Base-by-base conservation (phyloP, 768 basidiomycete species). In the Russula compacta region DNA sequence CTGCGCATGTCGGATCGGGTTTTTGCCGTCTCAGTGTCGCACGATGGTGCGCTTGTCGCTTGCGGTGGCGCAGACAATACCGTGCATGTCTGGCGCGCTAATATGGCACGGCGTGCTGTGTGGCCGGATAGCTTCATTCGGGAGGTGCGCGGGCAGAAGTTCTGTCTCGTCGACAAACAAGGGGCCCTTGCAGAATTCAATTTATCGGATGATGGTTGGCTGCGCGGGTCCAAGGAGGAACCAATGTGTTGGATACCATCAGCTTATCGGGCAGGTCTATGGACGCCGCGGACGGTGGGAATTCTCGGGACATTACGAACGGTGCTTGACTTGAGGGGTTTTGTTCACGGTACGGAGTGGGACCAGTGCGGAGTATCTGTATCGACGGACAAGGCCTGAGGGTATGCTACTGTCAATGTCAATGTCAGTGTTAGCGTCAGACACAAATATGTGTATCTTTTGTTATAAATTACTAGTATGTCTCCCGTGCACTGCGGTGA, bases 241-340 rank as follows among this genome's bases (percentile, higher is more conserved):
- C 6, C n/a, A 6, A 42, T 63, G 43, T 60, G 50, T 21, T 63
- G 61, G 61, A 60, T 63, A 12, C 51, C 61, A 5, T 29, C 61
- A 2, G 21, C n/a, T 12, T 59, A 63, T 52, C 58, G 61, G 15
- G 17, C 29, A 12, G 58, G 61, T 5, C 32, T 63, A 39, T 50
- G 56, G 60, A 62, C 46, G 39, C 61, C 52, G 39, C 52, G 46
- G 40, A 59, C 58, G 1, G 44, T 60, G 29, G 52, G 61, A 0
- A 48, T 63, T 2, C 39, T 63, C n/a, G 61, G 61, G 17, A 58
- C 46, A 35, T n/a, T 15, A 12, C 58, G 60, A 47, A 60, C 52
- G 4, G 40, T 43, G 7, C 17, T 63, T 17, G 61, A 63, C 51
- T 29, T 53, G 33, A 52, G 39, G 38, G 40, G 15, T 2, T 51